Base-by-base conservation (phyloP, 179 eudicot species). In the Drosera spatulata region DNA sequence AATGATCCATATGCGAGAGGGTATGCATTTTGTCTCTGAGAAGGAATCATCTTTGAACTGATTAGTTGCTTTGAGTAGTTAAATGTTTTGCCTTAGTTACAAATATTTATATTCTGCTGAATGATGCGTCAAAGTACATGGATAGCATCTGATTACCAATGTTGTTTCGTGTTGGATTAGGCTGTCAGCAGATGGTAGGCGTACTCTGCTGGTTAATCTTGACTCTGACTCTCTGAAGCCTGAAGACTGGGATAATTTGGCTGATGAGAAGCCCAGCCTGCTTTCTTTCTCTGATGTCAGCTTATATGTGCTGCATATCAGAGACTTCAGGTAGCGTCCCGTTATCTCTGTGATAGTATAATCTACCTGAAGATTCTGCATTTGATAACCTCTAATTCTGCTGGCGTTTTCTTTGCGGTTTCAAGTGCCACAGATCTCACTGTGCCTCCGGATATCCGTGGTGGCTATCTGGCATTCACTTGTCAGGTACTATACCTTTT, bases 1-100 rank as follows among this genome's bases (percentile, higher is more conserved):
- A 93, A 70, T 71, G 99, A 93, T 80, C 99, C 99, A 39, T 93
- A 93, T 80, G 93, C 99, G 38, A 86, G 93, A 86, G 99, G 99
- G 99, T 93, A 86, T 52, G 58, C 41, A 33, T 40, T 10, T n/a
- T 55, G 58, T 39, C 40, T 53, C 58, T 2, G 41, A 2, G 7
- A 55, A 55, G 10, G 4, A 55, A 55, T 55, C 33, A 41, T 40
- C 13, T n/a, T n/a, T n/a, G n/a, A n/a, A n/a, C n/a, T n/a, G n/a
- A n/a, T n/a, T n/a, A n/a, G n/a, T n/a, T n/a, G n/a, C n/a, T n/a
- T n/a, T n/a, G n/a, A n/a, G n/a, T n/a, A n/a, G n/a, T n/a, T n/a
- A n/a, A n/a, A n/a, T n/a, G n/a, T n/a, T n/a, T n/a, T n/a, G n/a
- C n/a, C n/a, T n/a, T n/a, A n/a, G n/a, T n/a, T n/a, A n/a, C n/a